Evolutionary conservation across 208 protist species (phyloP), one percentile per base, ranked within the genome.

Genomic region (Acanthamoeba lenticulata): DNA sequence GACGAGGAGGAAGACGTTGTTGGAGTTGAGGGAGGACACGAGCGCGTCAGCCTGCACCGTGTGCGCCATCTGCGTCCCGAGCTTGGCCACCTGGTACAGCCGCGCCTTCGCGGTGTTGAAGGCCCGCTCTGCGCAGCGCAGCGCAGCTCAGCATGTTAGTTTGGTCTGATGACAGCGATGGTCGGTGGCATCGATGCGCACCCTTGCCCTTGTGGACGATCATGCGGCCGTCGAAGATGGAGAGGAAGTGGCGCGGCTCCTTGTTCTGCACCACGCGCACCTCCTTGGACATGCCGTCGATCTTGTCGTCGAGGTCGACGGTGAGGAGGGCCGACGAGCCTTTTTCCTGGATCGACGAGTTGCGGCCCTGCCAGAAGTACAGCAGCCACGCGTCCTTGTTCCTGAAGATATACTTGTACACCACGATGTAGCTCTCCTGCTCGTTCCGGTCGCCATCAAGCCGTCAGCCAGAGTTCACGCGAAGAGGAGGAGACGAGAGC

Each of bases 311-410:
- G 24, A 95, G 60, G 17, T 88, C 15, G 38, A 52, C 45, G 1
- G 74, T 44, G 24, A 81, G 86, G 6, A 94, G 47, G 27, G 94
- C 94, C 15, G 69, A 81, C 11, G 85, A 49, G 42, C 92, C 90
- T 29, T 83, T 79, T 69, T 95, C 89, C 42, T 93, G 69, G 6
- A 11, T 27, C n/a, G 69, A 40, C 7, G 89, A 60, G 11, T 92
- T 32, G 27, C 40, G 15, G 52, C 94, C 94, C 55, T 85, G 92
- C 94, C 94, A 95, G 55, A 89, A 94, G 81, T 95, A 95, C 29
- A 95, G 7, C 17, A 92, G 24, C 13, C 32, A 17, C 9, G 36
- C 42, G 40, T 81, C 17, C 13, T 81, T 9, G 60, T 45, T 44
- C n/a, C 45, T 29, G 29, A 36, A 17, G 3, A 49, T 38, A 36